Conservation (phyloP, 345 rosid genomes). For the Populus davidiana region DNA sequence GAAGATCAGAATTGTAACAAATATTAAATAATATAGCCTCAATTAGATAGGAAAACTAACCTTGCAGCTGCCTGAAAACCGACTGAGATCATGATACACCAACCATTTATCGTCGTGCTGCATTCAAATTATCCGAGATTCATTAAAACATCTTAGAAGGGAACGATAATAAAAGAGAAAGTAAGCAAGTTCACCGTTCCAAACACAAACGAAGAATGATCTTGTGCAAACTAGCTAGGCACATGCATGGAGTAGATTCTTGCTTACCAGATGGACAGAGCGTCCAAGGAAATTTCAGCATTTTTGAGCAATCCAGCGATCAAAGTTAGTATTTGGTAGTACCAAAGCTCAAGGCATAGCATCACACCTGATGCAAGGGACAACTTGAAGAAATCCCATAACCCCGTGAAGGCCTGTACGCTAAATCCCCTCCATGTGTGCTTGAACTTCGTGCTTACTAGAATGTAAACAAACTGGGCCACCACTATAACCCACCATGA, state of each 20-base stretch:
- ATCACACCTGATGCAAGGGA: conserved; percentile 28
- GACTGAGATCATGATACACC: not conserved
- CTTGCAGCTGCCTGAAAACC: not conserved
- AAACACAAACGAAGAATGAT: no score
- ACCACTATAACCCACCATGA: conserved; percentile 25
- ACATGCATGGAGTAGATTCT: no score
- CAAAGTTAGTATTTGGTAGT: conserved; percentile 20
- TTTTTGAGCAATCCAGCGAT: conserved; percentile 22
- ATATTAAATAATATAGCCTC: not conserved
- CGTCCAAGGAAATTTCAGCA: conserved; percentile 21
- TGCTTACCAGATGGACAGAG: conserved; percentile 26
- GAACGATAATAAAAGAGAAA: no score
- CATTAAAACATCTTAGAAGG: no score
- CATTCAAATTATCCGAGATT: not conserved
- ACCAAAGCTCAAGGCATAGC: conserved; percentile 29
- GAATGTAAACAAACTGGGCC: conserved; percentile 22
- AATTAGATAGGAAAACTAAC: not conserved
- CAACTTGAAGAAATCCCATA: conserved; percentile 22
- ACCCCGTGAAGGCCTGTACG: conserved; percentile 15
- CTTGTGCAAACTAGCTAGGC: no score
- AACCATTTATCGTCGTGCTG: not conserved
- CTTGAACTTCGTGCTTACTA: conserved; percentile 7
- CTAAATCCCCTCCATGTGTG: conserved; percentile 23
- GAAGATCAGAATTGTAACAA: no score
- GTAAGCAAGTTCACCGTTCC: no score